Evolutionary conservation across 768 basidiomycete species (phyloP).

Genomic region (Boletus rufocinnamomeus): DNA sequence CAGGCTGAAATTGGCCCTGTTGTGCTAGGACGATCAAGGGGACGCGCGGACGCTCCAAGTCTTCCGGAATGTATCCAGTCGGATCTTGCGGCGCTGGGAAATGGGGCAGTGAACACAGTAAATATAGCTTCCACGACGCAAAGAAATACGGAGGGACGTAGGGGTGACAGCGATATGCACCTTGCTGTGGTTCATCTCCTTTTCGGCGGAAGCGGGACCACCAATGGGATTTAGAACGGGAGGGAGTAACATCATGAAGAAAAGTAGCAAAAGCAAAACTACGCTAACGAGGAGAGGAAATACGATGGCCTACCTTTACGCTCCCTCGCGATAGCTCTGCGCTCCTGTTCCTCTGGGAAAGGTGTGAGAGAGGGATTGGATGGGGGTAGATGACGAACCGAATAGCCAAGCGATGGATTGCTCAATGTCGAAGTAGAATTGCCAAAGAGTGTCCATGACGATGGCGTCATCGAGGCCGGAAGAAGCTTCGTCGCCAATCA

Average conservation of each 20-base stretch:
- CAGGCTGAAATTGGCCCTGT: slow-evolving; percentile 44
- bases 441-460: slow-evolving; percentile 83
- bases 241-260: slow-evolving; percentile 34
- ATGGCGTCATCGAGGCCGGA: slow-evolving; percentile 72
- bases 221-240: slow-evolving; percentile 35
- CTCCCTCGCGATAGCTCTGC: slow-evolving; percentile 62
- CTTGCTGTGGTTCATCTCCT: slow-evolving; percentile 50
- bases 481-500: slow-evolving; percentile 65
- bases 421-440: slow-evolving; percentile 83
- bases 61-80: slow-evolving; percentile 29
- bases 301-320: slow-evolving; percentile 77
- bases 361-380: background rate
- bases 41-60: slow-evolving; percentile 46
- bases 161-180: slow-evolving; percentile 47
- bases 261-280: slow-evolving; percentile 38
- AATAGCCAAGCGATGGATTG: slow-evolving; percentile 72
- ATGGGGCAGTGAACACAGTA: slow-evolving; percentile 22
- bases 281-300: slow-evolving; percentile 29
- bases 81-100: slow-evolving; percentile 21
- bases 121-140: slow-evolving; percentile 20
- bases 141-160: slow-evolving; percentile 32
- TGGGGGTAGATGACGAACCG: slow-evolving; percentile 49
- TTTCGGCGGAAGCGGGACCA: slow-evolving; percentile 39
- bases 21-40: slow-evolving; percentile 65
- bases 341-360: slow-evolving; percentile 65